These are phyloP conservation scores for Pseudonitzschia pungens DNA, from an alignment of 108 stramenopile species.

Conservation along the genomic window DNA sequence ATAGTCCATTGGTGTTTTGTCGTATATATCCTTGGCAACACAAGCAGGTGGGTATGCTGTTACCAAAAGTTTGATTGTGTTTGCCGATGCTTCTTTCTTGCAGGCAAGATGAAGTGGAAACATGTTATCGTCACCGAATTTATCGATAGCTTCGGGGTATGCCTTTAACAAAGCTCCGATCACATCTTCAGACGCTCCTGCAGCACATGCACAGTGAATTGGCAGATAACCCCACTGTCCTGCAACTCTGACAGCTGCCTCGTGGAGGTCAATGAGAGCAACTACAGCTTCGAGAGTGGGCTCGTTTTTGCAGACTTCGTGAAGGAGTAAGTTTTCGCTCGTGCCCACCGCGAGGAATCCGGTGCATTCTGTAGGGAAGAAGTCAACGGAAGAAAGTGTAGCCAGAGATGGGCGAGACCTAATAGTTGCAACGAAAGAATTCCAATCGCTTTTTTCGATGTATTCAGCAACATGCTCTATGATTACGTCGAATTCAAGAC, in stretches of 20 bases:
- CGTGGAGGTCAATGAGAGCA: constrained; percentile 43
- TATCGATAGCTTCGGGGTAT: constrained; percentile 53
- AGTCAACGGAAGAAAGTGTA: constrained; percentile 13
- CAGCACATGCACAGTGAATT: constrained; percentile 72
- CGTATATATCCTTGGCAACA: constrained; percentile 33
- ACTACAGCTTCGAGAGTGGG: constrained; percentile 54
- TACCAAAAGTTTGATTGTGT: constrained; percentile 38
- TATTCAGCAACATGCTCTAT: constrained; percentile 3
- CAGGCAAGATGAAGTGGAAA: constrained; percentile 64
- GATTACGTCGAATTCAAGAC: constrained; percentile 5
- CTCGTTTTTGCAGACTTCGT: constrained; percentile 59
- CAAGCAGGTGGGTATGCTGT: constrained; percentile 37
- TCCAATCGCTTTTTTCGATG: constrained; percentile 13
- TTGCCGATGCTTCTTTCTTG: constrained; percentile 52
- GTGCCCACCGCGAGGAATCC: constrained; percentile 14
- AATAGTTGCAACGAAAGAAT: background rate
- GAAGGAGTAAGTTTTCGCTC: constrained; percentile 46
- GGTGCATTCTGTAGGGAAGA: constrained; percentile 10
- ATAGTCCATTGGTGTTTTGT: constrained; percentile 19
- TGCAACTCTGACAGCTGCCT: constrained; percentile 35
- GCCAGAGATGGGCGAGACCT: constrained; percentile 13
- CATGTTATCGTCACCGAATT: constrained; percentile 37
- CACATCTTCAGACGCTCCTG: constrained; percentile 51
- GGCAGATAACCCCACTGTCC: constrained; percentile 64
- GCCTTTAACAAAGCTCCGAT: constrained; percentile 44